Conservation (phyloP, 768 basidiomycete species). For the Suillus placidus region DNA sequence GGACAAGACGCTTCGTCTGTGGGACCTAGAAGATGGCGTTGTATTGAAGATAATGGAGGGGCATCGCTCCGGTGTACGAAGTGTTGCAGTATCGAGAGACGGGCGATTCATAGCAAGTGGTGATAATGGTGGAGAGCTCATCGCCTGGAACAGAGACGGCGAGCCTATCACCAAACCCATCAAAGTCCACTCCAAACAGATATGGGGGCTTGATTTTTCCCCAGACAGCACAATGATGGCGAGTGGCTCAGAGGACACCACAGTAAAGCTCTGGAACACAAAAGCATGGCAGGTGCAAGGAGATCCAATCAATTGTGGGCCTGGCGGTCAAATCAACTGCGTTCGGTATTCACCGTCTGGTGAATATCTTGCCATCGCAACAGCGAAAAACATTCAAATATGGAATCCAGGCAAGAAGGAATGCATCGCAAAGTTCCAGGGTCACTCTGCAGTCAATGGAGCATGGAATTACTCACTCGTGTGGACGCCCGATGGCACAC, state of each 20-base stretch:
- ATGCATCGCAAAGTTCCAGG: no score
- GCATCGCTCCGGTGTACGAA: background rate
- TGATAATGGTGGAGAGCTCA: background rate
- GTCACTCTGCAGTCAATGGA: no score
- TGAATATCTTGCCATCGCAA: no score
- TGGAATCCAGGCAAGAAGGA: no score
- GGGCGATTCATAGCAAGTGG: background rate
- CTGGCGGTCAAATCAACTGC: no score
- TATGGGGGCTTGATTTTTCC: background rate
- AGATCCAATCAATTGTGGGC: no score
- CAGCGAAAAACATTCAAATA: no score
- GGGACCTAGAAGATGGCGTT: background rate
- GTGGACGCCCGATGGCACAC: no score
- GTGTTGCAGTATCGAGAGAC: background rate
- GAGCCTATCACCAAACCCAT: background rate
- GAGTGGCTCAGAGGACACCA: background rate
- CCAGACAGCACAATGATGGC: background rate
- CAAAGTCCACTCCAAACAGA: background rate
- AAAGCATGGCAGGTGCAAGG: background rate
- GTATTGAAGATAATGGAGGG: constrained; percentile 1
- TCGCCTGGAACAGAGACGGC: background rate
- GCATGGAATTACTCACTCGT: no score
- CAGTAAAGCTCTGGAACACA: background rate
- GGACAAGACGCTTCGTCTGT: background rate
- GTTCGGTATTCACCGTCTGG: no score